Conservation (phyloP, 805 yeast genomes). For the Candida qinlingensis region DNA sequence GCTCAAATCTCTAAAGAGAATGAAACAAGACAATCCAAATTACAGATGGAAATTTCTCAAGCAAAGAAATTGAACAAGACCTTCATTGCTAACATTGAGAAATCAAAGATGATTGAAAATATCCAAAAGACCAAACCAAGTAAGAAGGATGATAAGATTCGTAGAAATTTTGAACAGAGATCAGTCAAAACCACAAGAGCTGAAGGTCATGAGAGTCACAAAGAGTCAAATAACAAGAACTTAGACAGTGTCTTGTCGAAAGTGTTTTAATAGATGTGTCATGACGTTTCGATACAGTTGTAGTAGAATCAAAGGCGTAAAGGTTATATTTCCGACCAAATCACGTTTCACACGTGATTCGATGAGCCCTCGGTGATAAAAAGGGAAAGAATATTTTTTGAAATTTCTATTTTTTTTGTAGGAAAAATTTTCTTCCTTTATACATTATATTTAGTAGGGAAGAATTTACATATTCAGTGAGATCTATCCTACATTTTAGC, state of each 20-base stretch:
- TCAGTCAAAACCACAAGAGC: conserved; percentile 63
- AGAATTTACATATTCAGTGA: not conserved
- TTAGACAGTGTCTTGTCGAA: conserved; percentile 30
- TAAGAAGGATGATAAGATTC: conserved; percentile 33
- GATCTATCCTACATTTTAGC: not conserved
- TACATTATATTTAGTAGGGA: not conserved
- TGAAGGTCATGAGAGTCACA: conserved; percentile 45
- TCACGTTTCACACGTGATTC: not conserved
- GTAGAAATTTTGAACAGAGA: conserved; percentile 68
- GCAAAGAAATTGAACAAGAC: conserved; percentile 83
- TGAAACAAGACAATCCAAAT: conserved; percentile 80
- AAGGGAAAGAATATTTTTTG: conserved; percentile 3
- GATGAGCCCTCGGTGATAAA: conserved; percentile 11
- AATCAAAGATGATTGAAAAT: conserved; percentile 71
- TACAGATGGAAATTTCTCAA: conserved; percentile 84
- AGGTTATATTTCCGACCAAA: not conserved
- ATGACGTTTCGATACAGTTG: not conserved
- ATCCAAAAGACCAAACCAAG: conserved; percentile 37
- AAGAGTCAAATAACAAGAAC: conserved; percentile 37
- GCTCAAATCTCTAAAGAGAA: conserved; percentile 89
- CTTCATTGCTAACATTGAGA: conserved; percentile 79
- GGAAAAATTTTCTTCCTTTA: conserved; percentile 1
- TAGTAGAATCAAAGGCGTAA: not conserved
- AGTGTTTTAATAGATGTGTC: conserved; percentile 11
- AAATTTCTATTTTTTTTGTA: not conserved